Base-by-base conservation (phyloP, 2,329 filamentous ascomycete genomes). In the Neofusicoccum kwambonambiense region DNA sequence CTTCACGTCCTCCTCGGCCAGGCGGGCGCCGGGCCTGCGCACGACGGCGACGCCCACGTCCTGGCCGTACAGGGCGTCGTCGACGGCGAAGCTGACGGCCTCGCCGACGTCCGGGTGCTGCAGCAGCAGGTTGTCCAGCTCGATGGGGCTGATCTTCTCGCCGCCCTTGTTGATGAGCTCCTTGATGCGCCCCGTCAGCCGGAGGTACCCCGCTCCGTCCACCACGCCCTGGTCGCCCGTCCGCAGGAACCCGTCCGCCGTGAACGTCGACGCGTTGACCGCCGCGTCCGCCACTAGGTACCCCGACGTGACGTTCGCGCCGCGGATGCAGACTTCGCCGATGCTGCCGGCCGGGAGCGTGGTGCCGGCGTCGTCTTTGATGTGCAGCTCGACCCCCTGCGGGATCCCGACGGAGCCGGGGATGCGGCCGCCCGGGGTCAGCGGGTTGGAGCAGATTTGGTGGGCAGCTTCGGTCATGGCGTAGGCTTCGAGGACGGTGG, bases 401-500 rank as follows among this genome's bases (percentile, higher is more conserved):
- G 89, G 89, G n/a, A 92, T 71, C 12, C 90, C 90, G 2, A 93
- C 90, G 39, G 87, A 90, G 56, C 90, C 90, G 0, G 90, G 90
- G 79, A 89, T 88, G 70, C 89, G 85, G 19, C 80, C 87, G 0
- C 87, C 86, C 3, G 89, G 89, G 0, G 76, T 76, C 2, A 78
- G 71, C 17, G 77, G 77, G 66, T 79, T 80, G 7, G 87, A 90
- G 1, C 89, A 90, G 87, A 91, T 91, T 76, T 91, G 89, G 71
- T 91, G 89, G 4, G 90, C 86, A 6, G 90, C 90, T 79, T 93
- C 90, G 47, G 90, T 93, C 90, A 93, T 93, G 70, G 90, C 90
- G 72, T 93, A 93, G 6, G 90, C 90, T 78, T 93, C 90, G 7
- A 93, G 83, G 0, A 93, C 90, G 0, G 90, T 90, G 0, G 90